phyloP scores from a whole-genome alignment of 805 yeast species.

The Ogataea neopini region DNA sequence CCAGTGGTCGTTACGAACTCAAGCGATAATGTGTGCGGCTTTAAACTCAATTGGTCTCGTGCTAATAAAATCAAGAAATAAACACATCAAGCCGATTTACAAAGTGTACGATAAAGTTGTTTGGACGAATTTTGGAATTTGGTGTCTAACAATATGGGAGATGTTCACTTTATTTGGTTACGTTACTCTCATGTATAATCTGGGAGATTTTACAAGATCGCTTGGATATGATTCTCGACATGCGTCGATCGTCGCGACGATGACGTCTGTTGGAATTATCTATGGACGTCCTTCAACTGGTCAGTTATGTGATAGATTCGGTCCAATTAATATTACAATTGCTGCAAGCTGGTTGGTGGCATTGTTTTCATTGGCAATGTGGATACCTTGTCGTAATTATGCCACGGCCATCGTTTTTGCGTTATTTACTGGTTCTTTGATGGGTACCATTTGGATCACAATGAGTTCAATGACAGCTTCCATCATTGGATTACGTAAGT shows the following conservation, averaged over 20 bases:
- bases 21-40: slow-evolving; percentile 41
- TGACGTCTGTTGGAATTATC: slow-evolving; percentile 58
- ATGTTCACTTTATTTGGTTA: slow-evolving; percentile 59
- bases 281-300: slow-evolving; percentile 61
- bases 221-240: slow-evolving; percentile 56
- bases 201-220: slow-evolving; percentile 60
- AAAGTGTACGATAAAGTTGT: slow-evolving; percentile 44
- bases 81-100: slow-evolving; percentile 37
- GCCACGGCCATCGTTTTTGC: slow-evolving; percentile 58
- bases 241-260: slow-evolving; percentile 59
- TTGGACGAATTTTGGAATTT: slow-evolving; percentile 39
- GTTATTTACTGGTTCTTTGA: slow-evolving; percentile 51
- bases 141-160: slow-evolving; percentile 38
- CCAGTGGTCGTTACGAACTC: slow-evolving; percentile 53
- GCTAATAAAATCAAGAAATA: slow-evolving; percentile 41
- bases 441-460: slow-evolving; percentile 65
- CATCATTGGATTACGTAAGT: slow-evolving; percentile 53
- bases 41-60: slow-evolving; percentile 37
- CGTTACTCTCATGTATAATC: slow-evolving; percentile 56
- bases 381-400: slow-evolving; percentile 58
- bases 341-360: slow-evolving; percentile 41
- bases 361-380: slow-evolving; percentile 48
- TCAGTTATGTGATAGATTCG: slow-evolving; percentile 47
- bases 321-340: slow-evolving; percentile 50
- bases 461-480: slow-evolving; percentile 52